Percentiles rank a stretch among this genome's conserved stretches.
These are phyloP conservation scores for Musa acuminata DNA, from an alignment of 176 grass and related monocot genomes.

Conservation along the genomic window DNA sequence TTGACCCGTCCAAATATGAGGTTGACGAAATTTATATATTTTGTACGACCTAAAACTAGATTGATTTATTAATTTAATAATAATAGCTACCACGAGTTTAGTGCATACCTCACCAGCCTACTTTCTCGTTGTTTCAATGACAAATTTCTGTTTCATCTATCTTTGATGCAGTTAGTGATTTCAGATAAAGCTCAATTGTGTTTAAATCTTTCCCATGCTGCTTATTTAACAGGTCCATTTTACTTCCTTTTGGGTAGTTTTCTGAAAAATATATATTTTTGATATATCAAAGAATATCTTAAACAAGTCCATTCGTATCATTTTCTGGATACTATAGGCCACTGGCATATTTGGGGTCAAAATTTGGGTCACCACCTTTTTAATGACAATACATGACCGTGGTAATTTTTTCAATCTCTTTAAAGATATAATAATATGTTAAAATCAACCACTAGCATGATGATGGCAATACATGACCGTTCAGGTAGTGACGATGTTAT, in stretches of 20 bases:
- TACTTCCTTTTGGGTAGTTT: too few species aligned
- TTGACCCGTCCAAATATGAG: slow-evolving; percentile 17
- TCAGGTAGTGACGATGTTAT: too few species aligned
- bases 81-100: background rate
- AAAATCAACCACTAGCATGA: too few species aligned
- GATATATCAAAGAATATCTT: too few species aligned
- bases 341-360: background rate
- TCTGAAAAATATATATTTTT: too few species aligned
- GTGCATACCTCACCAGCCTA: background rate
- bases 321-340: background rate
- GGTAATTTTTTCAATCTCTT: background rate
- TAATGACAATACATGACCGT: background rate
- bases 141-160: background rate
- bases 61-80: slow-evolving; percentile 12
- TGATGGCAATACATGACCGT: too few species aligned
- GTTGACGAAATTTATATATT: slow-evolving; percentile 27
- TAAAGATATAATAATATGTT: too few species aligned
- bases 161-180: background rate
- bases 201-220: background rate
- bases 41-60: slow-evolving; percentile 40
- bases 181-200: background rate
- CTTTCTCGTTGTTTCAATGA: background rate
- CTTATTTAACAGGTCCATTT: background rate
- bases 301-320: too few species aligned
- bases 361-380: background rate